Conservation (phyloP, 805 yeast genomes). For the Candida xyloterini region DNA sequence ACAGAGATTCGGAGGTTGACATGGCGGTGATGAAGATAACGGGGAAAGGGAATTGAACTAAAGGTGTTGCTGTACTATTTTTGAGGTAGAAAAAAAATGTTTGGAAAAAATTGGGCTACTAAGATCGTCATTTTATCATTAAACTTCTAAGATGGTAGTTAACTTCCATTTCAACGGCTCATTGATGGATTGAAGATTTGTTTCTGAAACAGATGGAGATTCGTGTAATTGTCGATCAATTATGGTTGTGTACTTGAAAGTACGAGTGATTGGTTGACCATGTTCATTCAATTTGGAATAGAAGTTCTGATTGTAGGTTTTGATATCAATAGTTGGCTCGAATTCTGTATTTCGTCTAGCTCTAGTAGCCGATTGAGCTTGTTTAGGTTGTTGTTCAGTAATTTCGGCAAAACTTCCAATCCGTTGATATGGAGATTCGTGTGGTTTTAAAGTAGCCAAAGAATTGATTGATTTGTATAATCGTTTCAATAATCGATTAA, state of each 20-base stretch:
- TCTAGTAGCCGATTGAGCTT: background rate
- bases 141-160: constrained; percentile 16
- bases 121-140: background rate
- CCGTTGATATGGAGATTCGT: constrained; percentile 22
- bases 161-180: constrained; percentile 32
- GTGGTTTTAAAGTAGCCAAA: constrained; percentile 17
- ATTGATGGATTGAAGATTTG: background rate
- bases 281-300: constrained; percentile 24
- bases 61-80: constrained; percentile 4
- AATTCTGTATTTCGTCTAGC: constrained; percentile 13
- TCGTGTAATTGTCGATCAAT: constrained; percentile 29
- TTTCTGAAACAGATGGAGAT: background rate
- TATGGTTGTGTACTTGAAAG: constrained; percentile 29
- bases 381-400: constrained; percentile 1
- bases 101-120: background rate
- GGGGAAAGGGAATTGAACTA: background rate
- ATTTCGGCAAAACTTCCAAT: constrained; percentile 32
- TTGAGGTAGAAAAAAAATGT: constrained; percentile 2
- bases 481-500: constrained; percentile 45
- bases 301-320: constrained; percentile 28
- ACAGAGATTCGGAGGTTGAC: constrained; percentile 33
- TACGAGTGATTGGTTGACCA: constrained; percentile 27
- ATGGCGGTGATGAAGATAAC: constrained; percentile 5
- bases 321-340: constrained; percentile 20
- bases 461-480: constrained; percentile 44